Evolutionary conservation across 2,329 filamentous ascomycete species (phyloP).

Genomic region (Venturiaceae sp.): DNA sequence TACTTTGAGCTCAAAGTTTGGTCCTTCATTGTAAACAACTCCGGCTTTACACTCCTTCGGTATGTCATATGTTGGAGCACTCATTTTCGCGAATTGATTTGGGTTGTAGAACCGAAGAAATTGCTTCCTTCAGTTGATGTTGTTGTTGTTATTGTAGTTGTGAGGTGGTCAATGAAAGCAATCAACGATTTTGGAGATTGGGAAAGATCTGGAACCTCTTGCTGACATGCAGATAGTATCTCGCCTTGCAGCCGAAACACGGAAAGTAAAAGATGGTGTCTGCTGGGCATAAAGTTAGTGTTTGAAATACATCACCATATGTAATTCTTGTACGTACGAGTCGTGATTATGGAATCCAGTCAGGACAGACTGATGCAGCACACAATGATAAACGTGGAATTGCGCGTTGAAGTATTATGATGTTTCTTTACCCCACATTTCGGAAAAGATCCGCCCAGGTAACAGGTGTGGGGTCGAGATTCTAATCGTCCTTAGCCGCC

Average conservation of each 20-base stretch:
- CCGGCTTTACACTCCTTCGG: constrained; percentile 41
- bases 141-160: no score
- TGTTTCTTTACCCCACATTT: not conserved
- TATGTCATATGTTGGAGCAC: constrained; percentile 21
- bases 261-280: no score
- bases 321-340: no score
- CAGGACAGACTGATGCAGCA: not conserved
- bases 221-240: no score
- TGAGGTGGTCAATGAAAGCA: no score
- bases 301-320: no score
- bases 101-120: not conserved
- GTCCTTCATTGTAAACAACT: constrained; percentile 40
- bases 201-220: no score
- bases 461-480: not conserved
- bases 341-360: no score
- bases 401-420: not conserved
- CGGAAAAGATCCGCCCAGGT: not conserved
- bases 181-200: no score
- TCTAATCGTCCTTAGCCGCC: not conserved
- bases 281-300: no score
- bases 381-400: not conserved
- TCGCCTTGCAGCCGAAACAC: no score
- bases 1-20: constrained; percentile 38
- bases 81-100: not conserved
- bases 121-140: not conserved